Percentiles rank a stretch among this genome's conserved stretches.
Conservation (phyloP, 805 yeast species). For the Ogataea kodamae region DNA sequence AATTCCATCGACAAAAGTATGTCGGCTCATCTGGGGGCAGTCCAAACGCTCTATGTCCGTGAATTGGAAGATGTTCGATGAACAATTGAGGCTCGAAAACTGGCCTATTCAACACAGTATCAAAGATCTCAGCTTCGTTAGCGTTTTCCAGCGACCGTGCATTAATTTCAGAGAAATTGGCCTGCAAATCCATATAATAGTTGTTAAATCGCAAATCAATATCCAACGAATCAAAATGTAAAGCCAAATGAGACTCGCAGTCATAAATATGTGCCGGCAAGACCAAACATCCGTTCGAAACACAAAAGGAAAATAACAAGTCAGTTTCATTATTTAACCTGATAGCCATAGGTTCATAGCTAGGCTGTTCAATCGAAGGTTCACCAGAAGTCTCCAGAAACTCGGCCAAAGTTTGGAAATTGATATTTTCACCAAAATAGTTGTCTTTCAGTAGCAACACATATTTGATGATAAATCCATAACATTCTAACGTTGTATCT, state of each 20-base stretch:
- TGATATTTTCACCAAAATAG: constrained; percentile 83
- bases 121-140: constrained; percentile 25
- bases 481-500: constrained; percentile 63
- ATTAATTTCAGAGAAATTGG: constrained; percentile 58
- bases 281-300: constrained; percentile 64
- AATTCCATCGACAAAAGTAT: constrained; percentile 87
- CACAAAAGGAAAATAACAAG: constrained; percentile 66
- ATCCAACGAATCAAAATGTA: constrained; percentile 62
- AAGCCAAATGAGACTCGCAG: constrained; percentile 50
- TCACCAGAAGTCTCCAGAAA: constrained; percentile 40
- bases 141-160: constrained; percentile 32
- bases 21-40: constrained; percentile 86
- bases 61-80: constrained; percentile 60
- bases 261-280: constrained; percentile 74
- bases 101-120: constrained; percentile 21
- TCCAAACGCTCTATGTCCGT: constrained; percentile 93
- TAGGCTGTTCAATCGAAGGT: not conserved
- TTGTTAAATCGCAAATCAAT: constrained; percentile 84
- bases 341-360: constrained; percentile 19
- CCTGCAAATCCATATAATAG: constrained; percentile 90
- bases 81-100: constrained; percentile 40
- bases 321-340: constrained; percentile 73
- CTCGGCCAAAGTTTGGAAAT: constrained; percentile 84
- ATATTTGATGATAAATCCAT: constrained; percentile 77
- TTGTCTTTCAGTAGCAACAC: constrained; percentile 77